These are phyloP conservation scores for Phytopythium chamaehyphon DNA, from an alignment of 352 stramenopile genomes.

Conservation along the genomic window DNA sequence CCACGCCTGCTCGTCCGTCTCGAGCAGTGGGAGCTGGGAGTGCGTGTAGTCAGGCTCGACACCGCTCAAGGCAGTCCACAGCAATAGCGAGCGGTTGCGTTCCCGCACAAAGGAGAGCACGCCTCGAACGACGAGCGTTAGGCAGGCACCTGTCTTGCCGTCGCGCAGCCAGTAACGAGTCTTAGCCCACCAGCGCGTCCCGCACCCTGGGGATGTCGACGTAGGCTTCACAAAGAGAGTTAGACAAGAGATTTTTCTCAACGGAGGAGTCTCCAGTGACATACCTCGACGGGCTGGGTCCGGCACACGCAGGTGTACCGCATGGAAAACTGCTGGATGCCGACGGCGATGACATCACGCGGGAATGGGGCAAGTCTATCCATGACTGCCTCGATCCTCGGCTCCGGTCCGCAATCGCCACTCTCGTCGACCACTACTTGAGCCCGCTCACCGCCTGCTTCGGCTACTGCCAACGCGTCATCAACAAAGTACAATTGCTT, in stretches of 20 bases:
- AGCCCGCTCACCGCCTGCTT: neutral
- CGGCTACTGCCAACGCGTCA: too few species aligned
- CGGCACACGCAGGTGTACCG: neutral
- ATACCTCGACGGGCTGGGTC: neutral
- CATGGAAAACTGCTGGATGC: neutral
- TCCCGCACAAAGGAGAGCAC: neutral
- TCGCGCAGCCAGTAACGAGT: neutral
- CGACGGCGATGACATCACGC: neutral
- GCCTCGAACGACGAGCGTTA: neutral
- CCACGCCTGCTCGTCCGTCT: neutral
- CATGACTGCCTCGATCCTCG: neutral
- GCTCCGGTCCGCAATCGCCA: neutral
- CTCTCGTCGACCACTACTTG: neutral
- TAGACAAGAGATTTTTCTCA: neutral
- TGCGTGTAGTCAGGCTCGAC: neutral
- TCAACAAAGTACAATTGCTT: too few species aligned
- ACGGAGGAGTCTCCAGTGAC: neutral
- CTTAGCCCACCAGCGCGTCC: neutral
- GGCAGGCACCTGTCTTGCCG: neutral
- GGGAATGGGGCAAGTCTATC: neutral
- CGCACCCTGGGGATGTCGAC: neutral
- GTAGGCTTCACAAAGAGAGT: neutral
- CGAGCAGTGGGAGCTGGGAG: neutral
- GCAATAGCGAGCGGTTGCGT: neutral
- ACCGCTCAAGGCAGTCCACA: neutral